Percentiles rank a stretch among this genome's conserved stretches.
These are phyloP conservation scores for Chaetomium cochliodes DNA, from an alignment of 495 filamentous ascomycete species.

Conservation along the genomic window DNA sequence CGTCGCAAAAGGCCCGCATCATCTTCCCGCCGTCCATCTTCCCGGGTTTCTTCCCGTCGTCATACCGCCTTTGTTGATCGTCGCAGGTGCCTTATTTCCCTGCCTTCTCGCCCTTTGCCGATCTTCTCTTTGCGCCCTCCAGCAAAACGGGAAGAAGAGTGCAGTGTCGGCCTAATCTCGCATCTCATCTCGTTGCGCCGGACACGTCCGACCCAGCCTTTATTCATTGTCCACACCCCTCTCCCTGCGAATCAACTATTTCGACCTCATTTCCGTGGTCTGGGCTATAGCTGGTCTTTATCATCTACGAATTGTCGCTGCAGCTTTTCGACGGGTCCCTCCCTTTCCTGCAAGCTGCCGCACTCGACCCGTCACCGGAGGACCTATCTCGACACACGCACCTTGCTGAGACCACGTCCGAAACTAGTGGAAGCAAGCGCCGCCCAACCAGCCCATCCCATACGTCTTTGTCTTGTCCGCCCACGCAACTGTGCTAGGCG, in stretches of 20 bases:
- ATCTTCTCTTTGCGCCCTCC: conserved; percentile 4
- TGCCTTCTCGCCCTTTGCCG: neutral
- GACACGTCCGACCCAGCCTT: conserved; percentile 14
- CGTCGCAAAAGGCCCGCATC: conserved; percentile 7
- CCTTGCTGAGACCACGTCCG: neutral
- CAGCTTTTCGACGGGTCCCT: conserved; percentile 2
- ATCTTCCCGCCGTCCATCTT: conserved; percentile 17
- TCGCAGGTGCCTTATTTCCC: conserved; percentile 1
- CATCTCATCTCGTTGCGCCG: conserved; percentile 17
- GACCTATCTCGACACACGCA: neutral
- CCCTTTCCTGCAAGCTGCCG: neutral
- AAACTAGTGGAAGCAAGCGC: neutral
- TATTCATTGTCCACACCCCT: conserved; percentile 22
- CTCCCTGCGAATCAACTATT: conserved; percentile 11
- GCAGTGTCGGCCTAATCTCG: conserved; percentile 12
- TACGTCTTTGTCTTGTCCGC: conserved; percentile 1
- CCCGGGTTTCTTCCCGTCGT: conserved; percentile 11
- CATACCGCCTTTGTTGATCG: conserved; percentile 7
- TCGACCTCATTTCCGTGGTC: conserved; percentile 7
- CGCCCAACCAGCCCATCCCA: too few species aligned
- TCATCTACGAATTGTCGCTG: conserved; percentile 9
- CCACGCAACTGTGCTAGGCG: neutral
- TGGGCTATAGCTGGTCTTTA: conserved; percentile 16
- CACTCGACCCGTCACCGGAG: too few species aligned
- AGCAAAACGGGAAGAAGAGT: neutral